These are phyloP conservation scores for Ogataea salicorniae DNA, from an alignment of 805 yeast genomes.

Conservation along the genomic window DNA sequence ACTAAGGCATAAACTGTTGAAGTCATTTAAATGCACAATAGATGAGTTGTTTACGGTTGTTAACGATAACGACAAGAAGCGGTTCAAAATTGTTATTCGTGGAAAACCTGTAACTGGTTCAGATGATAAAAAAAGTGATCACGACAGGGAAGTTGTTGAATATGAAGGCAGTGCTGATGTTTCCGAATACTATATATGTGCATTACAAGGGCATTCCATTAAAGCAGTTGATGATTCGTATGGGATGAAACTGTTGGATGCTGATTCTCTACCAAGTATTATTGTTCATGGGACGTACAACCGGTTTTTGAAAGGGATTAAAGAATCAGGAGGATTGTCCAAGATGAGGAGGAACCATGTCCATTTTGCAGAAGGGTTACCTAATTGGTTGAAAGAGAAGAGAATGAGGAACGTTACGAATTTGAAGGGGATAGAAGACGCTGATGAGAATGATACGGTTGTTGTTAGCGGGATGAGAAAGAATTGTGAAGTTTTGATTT, in stretches of 20 bases:
- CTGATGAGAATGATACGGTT: conserved; percentile 21
- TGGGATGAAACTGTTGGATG: conserved; percentile 25
- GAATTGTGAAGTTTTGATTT: conserved; percentile 54
- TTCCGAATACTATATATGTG: conserved; percentile 52
- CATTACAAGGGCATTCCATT: conserved; percentile 90
- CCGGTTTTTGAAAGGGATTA: conserved; percentile 42
- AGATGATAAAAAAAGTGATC: conserved; percentile 18
- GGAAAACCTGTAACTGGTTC: background rate
- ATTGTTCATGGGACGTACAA: conserved; percentile 79
- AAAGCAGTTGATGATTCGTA: conserved; percentile 32
- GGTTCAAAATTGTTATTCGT: conserved; percentile 48
- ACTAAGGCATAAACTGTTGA: conserved; percentile 52
- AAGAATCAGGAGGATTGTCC: conserved; percentile 51
- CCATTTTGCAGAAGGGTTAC: conserved; percentile 68
- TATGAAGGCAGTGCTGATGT: conserved; percentile 4
- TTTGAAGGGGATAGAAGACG: background rate
- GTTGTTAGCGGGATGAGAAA: conserved; percentile 73
- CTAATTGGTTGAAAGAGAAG: conserved; percentile 19
- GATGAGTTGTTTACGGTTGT: conserved; percentile 63
- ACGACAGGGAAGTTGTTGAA: conserved; percentile 1
- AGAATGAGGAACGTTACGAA: background rate
- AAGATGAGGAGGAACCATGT: conserved; percentile 78
- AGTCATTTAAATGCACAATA: conserved; percentile 46
- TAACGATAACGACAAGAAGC: conserved; percentile 56
- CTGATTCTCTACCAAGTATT: conserved; percentile 39